Evolutionary conservation across 2,329 filamentous ascomycete species (phyloP), one percentile per base, ranked within the genome.

Genomic region (Aureobasidium sp.): DNA sequence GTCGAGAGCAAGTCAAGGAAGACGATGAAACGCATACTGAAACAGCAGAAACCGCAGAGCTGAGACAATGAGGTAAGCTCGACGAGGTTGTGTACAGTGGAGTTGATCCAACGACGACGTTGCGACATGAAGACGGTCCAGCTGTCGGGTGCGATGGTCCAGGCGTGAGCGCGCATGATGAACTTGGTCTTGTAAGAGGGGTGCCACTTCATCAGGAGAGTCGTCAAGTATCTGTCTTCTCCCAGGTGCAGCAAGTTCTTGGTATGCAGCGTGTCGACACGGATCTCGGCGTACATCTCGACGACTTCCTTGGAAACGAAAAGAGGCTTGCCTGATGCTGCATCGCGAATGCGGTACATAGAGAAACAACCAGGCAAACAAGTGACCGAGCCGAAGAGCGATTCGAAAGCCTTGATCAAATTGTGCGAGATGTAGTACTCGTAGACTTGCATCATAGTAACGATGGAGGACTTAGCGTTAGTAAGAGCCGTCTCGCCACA

Each of bases 351-450:
- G 69, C 94, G 89, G 77, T 97, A 99, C 94, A 99, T 99, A 70
- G 89, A 91, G 84, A 97, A 99, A 84, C 94, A 99, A 80, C 94
- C 94, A 27, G 94, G 94, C 72, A 99, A 81, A 83, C 94, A 99
- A 56, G 94, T 99, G 68, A 99, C 93, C 68, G 90, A 96, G 63
- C 93, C 94, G 72, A 99, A 99, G 70, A 99, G 82, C 77, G 89
- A 94, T 77, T 97, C 93, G 74, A 99, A 99, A 14, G 93, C 94
- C 79, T 99, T 97, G 68, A 90, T 87, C 68, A 99, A 78, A 74
- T 97, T 96, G 81, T 99, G 93, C 57, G 93, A 97, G 71, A 99
- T 99, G 80, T 92, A 99, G 82, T 99, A 99, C 77, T 99, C 93
- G 81, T 97, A 99, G 37, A 99, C 93, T 77, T 99, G 94, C 74